A percentile compares a stretch with the other conserved stretches of the same genome.
These are phyloP conservation scores for Periconia sp. DNA, from an alignment of 2,329 filamentous ascomycete species.

Conservation along the genomic window DNA sequence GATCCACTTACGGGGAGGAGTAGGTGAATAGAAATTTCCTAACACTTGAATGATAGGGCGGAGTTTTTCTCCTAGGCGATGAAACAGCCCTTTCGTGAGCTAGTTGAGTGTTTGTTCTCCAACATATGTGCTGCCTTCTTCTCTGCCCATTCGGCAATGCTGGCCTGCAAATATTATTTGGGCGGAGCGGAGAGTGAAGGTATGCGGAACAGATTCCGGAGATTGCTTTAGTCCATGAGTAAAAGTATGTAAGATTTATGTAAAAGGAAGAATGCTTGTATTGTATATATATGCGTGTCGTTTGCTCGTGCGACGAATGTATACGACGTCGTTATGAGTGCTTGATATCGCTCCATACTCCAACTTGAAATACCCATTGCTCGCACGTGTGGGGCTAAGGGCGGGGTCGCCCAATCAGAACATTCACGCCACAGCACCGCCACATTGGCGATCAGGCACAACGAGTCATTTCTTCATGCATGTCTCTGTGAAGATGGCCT, in stretches of 20 bases:
- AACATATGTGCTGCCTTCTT: too few species aligned
- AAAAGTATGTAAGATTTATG: neutral
- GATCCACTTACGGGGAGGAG: too few species aligned
- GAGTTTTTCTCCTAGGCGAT: neutral
- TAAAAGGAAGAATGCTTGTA: neutral
- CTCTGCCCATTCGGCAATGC: too few species aligned
- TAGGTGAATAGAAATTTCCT: too few species aligned
- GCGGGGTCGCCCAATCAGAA: neutral
- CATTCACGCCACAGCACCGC: constrained; percentile 2
- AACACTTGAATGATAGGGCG: constrained; percentile 1
- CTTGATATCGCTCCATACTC: neutral
- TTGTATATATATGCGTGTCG: too few species aligned
- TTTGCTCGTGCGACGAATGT: neutral
- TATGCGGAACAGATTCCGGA: neutral
- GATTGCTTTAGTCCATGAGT: neutral
- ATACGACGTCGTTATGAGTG: neutral
- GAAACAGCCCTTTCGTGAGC: neutral
- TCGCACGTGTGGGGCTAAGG: too few species aligned
- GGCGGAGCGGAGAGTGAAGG: too few species aligned
- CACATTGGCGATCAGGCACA: constrained; percentile 1
- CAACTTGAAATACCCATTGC: too few species aligned
- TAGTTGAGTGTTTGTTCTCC: too few species aligned
- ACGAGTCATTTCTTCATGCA: neutral
- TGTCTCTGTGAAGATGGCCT: neutral
- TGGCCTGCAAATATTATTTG: too few species aligned